Base-by-base conservation (phyloP, 495 filamentous ascomycete genomes). In the Clohesyomyces aquaticus region DNA sequence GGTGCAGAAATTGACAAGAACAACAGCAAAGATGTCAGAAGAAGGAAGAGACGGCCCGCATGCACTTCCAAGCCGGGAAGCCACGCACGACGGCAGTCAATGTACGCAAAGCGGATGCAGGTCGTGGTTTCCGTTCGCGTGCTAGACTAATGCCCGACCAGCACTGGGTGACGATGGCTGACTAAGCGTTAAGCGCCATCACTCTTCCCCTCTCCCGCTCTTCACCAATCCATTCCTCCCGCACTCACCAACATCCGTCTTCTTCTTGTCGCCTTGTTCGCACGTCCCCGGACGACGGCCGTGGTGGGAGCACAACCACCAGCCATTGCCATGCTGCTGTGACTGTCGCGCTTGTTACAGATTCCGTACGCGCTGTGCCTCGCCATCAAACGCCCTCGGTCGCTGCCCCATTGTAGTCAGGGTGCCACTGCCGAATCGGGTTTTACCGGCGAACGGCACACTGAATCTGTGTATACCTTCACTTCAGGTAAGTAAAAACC, bases 31-130 rank as follows among this genome's bases (percentile, higher is more conserved):
- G 32, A 38, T 6, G 6, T 38, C 32, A 38, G 32, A 38, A 38
- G 32, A 38, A 38, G 32, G 32, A 38, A 38, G 32, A 14, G 32
- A 38, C 32, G 32, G 32, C 32, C 43, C 18, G 43, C 43, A 47
- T 47, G 43, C 43, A 47, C 43, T 47, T 23, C 32, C 32, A 38
- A 38, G 32, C 49, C 6, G 56, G 56, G 29, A 59, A 49, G 47
- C 43, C 46, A 59, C 43, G 56, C 22, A 32, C n/a, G 11, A 22
- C 47, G 55, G 55, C 55, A 4, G 55, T 58, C 55, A 28, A 21
- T 18, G 41, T n/a, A 27, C 23, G 21, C 10, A 25, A 23, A 28
- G n/a, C 52, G 23, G 25, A 26, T 57, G 41, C 27, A 52, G 25
- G 49, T 27, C 25, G 49, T 2, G 29, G 49, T 23, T 18, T 12